Evolutionary conservation across 352 stramenopile species (phyloP).

Genomic region (Globisporangium solare): DNA sequence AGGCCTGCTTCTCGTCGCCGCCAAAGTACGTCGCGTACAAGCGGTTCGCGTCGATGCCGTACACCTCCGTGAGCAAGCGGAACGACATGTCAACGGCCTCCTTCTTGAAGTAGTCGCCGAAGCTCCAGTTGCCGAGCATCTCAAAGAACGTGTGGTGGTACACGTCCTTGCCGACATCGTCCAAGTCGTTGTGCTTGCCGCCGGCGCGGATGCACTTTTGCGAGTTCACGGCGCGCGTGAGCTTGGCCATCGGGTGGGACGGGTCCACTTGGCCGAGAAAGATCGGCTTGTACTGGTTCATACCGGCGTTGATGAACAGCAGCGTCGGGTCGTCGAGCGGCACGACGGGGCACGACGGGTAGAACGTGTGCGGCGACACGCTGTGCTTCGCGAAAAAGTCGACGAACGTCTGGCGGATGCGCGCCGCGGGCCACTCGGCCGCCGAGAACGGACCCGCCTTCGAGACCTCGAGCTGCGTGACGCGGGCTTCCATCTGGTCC

Average conservation of each 20-base stretch:
- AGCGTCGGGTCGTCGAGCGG: slow-evolving; percentile 98
- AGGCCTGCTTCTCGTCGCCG: slow-evolving; percentile 85
- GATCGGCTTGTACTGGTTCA: slow-evolving; percentile 99
- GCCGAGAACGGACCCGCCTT: slow-evolving; percentile 14
- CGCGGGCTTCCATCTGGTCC: slow-evolving; percentile 17
- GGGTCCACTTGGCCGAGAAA: slow-evolving; percentile 98
- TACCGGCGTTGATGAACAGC: slow-evolving; percentile 99
- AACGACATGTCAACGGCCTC: slow-evolving; percentile 97
- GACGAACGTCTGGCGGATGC: slow-evolving; percentile 97
- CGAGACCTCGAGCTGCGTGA: slow-evolving; percentile 18
- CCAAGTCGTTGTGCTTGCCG: slow-evolving; percentile 99
- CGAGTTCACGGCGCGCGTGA: slow-evolving; percentile 93
- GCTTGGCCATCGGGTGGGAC: slow-evolving; percentile 86
- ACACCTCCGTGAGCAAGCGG: slow-evolving; percentile 96
- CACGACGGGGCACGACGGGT: slow-evolving; percentile 94
- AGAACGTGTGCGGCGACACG: slow-evolving; percentile 90
- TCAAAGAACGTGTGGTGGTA: slow-evolving; percentile 99
- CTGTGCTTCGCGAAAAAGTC: slow-evolving; percentile 94
- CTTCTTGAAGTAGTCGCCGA: slow-evolving; percentile 99
- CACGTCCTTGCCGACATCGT: slow-evolving; percentile 98
- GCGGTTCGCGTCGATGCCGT: slow-evolving; percentile 88
- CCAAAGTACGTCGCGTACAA: slow-evolving; percentile 99
- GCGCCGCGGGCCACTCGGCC: slow-evolving; percentile 90
- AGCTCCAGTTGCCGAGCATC: slow-evolving; percentile 99
- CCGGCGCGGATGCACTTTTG: slow-evolving; percentile 99